A percentile compares a stretch with the other conserved stretches of the same genome.
Evolutionary conservation across 106 monocot genomes (phyloP).

Genomic region (Apostasia shenzhenica): DNA sequence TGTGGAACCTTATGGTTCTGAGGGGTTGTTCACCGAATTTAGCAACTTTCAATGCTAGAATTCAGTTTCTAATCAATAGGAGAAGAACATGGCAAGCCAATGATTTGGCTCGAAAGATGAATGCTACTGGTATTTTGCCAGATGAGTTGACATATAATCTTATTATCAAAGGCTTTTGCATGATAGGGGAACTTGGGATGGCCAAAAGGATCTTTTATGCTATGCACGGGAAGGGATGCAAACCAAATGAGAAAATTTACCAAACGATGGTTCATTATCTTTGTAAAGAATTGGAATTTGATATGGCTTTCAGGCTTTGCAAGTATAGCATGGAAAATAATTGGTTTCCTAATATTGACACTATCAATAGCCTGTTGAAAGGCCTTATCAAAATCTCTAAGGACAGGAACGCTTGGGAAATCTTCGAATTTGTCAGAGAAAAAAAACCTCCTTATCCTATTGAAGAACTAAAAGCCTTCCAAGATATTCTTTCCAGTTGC

Average conservation of each 20-base stretch:
- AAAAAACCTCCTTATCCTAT: conserved; percentile 49
- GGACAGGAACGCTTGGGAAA: conserved; percentile 52
- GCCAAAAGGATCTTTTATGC: conserved; percentile 70
- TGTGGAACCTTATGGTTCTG: conserved; percentile 92
- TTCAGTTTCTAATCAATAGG: conserved; percentile 71
- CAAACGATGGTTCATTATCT: conserved; percentile 97
- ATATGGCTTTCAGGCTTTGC: conserved; percentile 73
- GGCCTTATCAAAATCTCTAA: conserved; percentile 50
- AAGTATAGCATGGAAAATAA: conserved; percentile 80
- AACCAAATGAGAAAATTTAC: conserved; percentile 72
- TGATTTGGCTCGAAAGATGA: conserved; percentile 57
- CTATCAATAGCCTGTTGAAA: conserved; percentile 43
- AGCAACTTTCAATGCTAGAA: conserved; percentile 84
- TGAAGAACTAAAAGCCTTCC: conserved; percentile 35
- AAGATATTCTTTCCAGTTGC: conserved; percentile 21
- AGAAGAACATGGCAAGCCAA: conserved; percentile 70
- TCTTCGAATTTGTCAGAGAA: conserved; percentile 49
- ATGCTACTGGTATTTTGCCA: conserved; percentile 37
- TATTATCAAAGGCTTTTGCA: conserved; percentile 82
- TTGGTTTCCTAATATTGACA: conserved; percentile 75
- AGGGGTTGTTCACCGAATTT: conserved; percentile 67
- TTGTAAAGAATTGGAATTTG: conserved; percentile 63
- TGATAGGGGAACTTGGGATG: conserved; percentile 69
- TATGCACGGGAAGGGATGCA: conserved; percentile 57
- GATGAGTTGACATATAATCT: conserved; percentile 89